A percentile compares a stretch with the other conserved stretches of the same genome.
Evolutionary conservation across 257 asterid species (phyloP).

Genomic region (Datura wrightii): DNA sequence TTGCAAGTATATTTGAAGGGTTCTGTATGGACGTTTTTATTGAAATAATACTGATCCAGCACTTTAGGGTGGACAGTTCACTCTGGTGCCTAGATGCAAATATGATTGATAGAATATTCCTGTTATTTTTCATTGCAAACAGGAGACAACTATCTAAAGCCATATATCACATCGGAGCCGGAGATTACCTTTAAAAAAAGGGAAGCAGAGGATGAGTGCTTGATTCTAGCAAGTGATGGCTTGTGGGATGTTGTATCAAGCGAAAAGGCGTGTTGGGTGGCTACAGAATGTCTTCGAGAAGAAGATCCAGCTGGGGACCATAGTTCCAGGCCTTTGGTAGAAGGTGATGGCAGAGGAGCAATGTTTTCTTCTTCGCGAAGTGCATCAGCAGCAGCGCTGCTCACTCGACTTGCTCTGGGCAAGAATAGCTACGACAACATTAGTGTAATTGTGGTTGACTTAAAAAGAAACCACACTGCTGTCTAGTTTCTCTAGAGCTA

Average conservation of each 20-base stretch:
- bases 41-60: neutral
- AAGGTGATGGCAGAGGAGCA: neutral
- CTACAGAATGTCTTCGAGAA: slow-evolving; percentile 31
- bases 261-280: slow-evolving; percentile 30
- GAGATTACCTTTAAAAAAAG: slow-evolving; percentile 35
- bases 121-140: neutral
- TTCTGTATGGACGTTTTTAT: neutral
- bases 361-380: slow-evolving; percentile 26
- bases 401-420: slow-evolving; percentile 35
- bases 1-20: neutral
- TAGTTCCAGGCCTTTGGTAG: neutral
- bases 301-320: neutral
- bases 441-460: slow-evolving; percentile 35
- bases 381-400: slow-evolving; percentile 33
- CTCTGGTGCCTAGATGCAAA: neutral
- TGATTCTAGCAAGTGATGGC: slow-evolving; percentile 39
- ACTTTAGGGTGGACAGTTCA: neutral
- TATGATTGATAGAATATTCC: neutral
- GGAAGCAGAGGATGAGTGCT: slow-evolving; percentile 36
- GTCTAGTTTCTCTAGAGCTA: neutral
- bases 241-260: slow-evolving; percentile 42
- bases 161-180: slow-evolving; percentile 32
- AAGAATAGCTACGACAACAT: slow-evolving; percentile 32
- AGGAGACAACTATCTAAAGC: slow-evolving; percentile 36
- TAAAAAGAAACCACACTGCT: slow-evolving; percentile 13